A percentile compares a stretch with the other conserved stretches of the same genome.
These are phyloP conservation scores for Mimosa pudica DNA, from an alignment of 306 rosid species.

Conservation along the genomic window DNA sequence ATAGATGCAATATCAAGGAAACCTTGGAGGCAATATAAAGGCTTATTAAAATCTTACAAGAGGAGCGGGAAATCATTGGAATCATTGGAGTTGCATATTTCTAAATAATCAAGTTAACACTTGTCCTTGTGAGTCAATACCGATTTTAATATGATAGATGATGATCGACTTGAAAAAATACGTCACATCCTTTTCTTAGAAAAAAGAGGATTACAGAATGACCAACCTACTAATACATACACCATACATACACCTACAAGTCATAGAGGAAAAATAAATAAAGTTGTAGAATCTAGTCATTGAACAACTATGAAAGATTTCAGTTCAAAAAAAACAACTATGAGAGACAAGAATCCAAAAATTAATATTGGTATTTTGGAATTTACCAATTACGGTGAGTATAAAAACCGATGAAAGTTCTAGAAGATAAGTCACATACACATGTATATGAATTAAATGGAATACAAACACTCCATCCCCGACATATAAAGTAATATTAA, in stretches of 20 bases:
- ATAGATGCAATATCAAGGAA: conserved; percentile 1
- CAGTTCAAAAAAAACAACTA: no score
- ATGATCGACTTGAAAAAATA: not conserved
- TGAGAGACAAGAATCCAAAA: conserved; percentile 14
- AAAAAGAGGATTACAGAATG: conserved; percentile 5
- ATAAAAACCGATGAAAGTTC: conserved; percentile 15
- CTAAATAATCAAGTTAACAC: not conserved
- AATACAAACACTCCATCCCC: not conserved
- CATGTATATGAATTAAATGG: not conserved
- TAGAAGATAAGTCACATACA: conserved; percentile 2
- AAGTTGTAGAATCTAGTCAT: not conserved
- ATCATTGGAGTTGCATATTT: not conserved
- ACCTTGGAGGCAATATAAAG: conserved; percentile 3
- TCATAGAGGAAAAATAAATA: not conserved
- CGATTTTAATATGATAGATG: not conserved
- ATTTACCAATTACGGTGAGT: not conserved
- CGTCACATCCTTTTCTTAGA: no score
- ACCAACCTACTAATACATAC: not conserved
- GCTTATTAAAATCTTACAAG: conserved; percentile 11
- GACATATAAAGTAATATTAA: not conserved
- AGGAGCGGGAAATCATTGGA: not conserved
- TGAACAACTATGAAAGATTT: not conserved
- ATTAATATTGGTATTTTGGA: conserved; percentile 25
- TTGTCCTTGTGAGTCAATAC: not conserved
- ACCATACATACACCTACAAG: not conserved